phyloP scores from a whole-genome alignment of 192 early-diverging fungal species.

The Gaertneriomyces sp. region DNA sequence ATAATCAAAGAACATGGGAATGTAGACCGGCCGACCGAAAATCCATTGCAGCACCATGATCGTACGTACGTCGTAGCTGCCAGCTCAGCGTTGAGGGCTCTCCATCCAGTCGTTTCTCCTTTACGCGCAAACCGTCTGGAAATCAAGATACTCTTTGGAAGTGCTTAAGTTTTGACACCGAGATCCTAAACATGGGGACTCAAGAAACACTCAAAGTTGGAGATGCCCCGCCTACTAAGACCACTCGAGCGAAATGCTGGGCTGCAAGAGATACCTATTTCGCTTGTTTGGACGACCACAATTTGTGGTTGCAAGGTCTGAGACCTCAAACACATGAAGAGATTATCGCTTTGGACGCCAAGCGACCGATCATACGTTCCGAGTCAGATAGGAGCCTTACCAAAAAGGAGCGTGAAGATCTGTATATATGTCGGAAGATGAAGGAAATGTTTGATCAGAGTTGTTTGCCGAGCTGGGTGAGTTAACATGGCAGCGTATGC shows the following conservation, averaged over 20 bases:
- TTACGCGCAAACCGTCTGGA: too few relatives aligned
- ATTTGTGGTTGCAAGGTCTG: constrained; percentile 56
- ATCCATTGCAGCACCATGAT: constrained; percentile 3
- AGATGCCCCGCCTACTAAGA: constrained; percentile 52
- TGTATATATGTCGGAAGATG: constrained; percentile 51
- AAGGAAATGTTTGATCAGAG: constrained; percentile 57
- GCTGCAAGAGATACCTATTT: constrained; percentile 74
- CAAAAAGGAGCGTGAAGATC: constrained; percentile 21
- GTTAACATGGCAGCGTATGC: not conserved
- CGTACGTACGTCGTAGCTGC: too few relatives aligned
- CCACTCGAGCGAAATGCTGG: constrained; percentile 72
- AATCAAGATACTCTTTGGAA: too few relatives aligned
- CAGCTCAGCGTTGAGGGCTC: too few relatives aligned
- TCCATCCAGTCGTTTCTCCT: too few relatives aligned
- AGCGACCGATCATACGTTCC: constrained; percentile 40
- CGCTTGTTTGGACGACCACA: constrained; percentile 65
- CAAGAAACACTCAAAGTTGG: constrained; percentile 20
- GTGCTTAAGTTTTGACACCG: too few relatives aligned
- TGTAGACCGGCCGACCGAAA: constrained; percentile 5
- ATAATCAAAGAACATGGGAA: constrained; percentile 9
- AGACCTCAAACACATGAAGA: constrained; percentile 37
- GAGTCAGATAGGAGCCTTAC: constrained; percentile 31
- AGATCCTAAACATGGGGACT: not conserved
- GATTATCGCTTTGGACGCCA: constrained; percentile 37
- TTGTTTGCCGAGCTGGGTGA: constrained; percentile 73